Evolutionary conservation across 1,284 basidiomycete genomes (phyloP).

Genomic region (Mycosarcoma maydis): DNA sequence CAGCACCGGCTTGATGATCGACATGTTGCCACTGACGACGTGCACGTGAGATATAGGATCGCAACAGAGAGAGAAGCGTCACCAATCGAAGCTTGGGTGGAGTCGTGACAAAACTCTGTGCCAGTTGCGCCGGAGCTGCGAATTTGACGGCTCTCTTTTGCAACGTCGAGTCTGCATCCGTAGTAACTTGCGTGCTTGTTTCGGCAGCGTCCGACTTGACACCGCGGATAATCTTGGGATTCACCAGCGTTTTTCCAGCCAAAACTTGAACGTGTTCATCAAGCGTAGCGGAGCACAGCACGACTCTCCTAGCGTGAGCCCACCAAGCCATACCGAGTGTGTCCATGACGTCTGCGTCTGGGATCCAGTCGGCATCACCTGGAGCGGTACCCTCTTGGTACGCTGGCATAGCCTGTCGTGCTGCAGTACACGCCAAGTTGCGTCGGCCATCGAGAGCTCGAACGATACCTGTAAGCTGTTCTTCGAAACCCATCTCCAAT

Average conservation of each 20-base stretch:
- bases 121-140: slow-evolving; percentile 90
- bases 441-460: slow-evolving; percentile 66
- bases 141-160: slow-evolving; percentile 74
- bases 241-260: slow-evolving; percentile 79
- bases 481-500: slow-evolving; percentile 73
- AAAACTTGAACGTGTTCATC: slow-evolving; percentile 92
- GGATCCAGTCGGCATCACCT: slow-evolving; percentile 22
- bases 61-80: slow-evolving; percentile 81
- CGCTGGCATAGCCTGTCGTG: slow-evolving; percentile 70
- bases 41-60: slow-evolving; percentile 72
- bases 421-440: slow-evolving; percentile 68
- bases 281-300: slow-evolving; percentile 96
- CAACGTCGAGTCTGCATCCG: background rate
- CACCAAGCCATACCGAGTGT: slow-evolving; percentile 62
- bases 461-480: slow-evolving; percentile 77
- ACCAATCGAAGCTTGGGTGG: slow-evolving; percentile 94
- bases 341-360: slow-evolving; percentile 50
- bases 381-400: slow-evolving; percentile 17
- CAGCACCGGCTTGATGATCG: slow-evolving; percentile 57
- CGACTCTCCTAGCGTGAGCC: slow-evolving; percentile 75
- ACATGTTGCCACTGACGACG: slow-evolving; percentile 42
- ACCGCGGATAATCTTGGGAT: slow-evolving; percentile 70
- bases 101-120: slow-evolving; percentile 91
- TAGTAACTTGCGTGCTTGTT: slow-evolving; percentile 1
- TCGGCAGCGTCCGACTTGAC: slow-evolving; percentile 23